Base-by-base conservation (phyloP, 2,329 filamentous ascomycete genomes). In the Aspergillus pseudoglaucus region DNA sequence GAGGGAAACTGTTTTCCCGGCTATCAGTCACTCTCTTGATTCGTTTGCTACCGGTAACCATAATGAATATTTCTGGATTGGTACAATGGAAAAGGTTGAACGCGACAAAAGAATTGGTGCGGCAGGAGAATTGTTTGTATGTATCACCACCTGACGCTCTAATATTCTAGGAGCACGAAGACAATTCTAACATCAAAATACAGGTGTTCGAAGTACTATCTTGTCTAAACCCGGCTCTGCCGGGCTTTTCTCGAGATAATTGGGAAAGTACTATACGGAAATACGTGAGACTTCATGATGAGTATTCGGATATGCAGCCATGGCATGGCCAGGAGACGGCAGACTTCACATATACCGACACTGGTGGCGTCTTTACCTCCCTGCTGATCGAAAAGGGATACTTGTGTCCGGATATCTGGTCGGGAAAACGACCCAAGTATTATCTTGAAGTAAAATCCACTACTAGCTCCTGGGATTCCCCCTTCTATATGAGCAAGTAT, bases 391-490 rank as follows among this genome's bases (percentile, higher is more conserved):
- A 48, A 9, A 47, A 46, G 3, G 46, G 45, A 2, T 52, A 52
- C 23, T 33, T 54, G 20, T 22, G 23, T n/a, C 23, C 37, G n/a
- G 43, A 47, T 12, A 17, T 17, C 14, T 54, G 52, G 67, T 64
- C 23, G 35, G 9, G 54, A 40, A 9, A 50, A 48, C 44, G 43
- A 3, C 73, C 68, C 1, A 53, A 63, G 27, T 79, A 76, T 52
- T 72, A 68, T 18, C 70, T 80, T 2, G 77, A 80, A 47, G 76
- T 80, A 32, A 80, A 79, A 54, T 67, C 74, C 1, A 78, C 75
- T 0, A 71, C 68, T 0, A 57, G 58, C 1, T 42, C 52, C 1
- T 68, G 61, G 39, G 57, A 64, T 2, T 70, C 65, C 5, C 65
- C 70, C 0, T 78, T 80, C 46, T 78, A 60, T 42, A 70, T 79